A percentile compares a stretch with the other conserved stretches of the same genome.
Evolutionary conservation across 768 basidiomycete genomes (phyloP).

Genomic region (Pisolithus marmoratus): DNA sequence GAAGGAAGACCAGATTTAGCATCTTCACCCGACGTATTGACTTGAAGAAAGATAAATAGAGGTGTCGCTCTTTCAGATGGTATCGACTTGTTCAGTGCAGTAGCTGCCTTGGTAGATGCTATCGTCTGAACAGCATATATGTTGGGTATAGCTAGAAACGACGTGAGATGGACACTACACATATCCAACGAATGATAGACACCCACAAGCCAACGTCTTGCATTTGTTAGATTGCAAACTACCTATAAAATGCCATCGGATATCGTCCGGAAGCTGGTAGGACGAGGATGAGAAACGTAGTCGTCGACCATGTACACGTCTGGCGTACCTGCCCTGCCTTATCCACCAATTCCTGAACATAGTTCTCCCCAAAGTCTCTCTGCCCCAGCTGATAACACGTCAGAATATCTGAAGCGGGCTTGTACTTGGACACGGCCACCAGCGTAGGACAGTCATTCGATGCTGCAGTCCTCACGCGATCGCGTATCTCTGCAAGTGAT

Average conservation of each 20-base stretch:
- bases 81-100: constrained; percentile 69
- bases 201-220: constrained; percentile 76
- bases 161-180: constrained; percentile 1
- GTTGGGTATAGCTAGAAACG: constrained; percentile 71
- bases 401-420: constrained; percentile 81
- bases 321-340: constrained; percentile 66
- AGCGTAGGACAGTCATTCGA: constrained; percentile 35
- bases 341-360: constrained; percentile 87
- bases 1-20: constrained; percentile 82
- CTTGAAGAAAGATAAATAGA: constrained; percentile 81
- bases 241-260: constrained; percentile 97
- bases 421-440: constrained; percentile 91
- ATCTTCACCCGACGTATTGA: constrained; percentile 94
- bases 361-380: constrained; percentile 96
- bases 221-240: constrained; percentile 91
- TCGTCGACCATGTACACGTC: neutral
- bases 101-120: constrained; percentile 75
- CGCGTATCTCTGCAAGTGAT: constrained; percentile 47
- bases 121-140: constrained; percentile 84
- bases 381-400: constrained; percentile 80
- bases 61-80: constrained; percentile 47
- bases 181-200: constrained; percentile 3
- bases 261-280: constrained; percentile 73
- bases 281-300: neutral
- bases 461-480: constrained; percentile 36